A percentile compares a stretch with the other conserved stretches of the same genome.
Evolutionary conservation across 257 asterid genomes (phyloP).

Genomic region (Galeopsis tetrahit): DNA sequence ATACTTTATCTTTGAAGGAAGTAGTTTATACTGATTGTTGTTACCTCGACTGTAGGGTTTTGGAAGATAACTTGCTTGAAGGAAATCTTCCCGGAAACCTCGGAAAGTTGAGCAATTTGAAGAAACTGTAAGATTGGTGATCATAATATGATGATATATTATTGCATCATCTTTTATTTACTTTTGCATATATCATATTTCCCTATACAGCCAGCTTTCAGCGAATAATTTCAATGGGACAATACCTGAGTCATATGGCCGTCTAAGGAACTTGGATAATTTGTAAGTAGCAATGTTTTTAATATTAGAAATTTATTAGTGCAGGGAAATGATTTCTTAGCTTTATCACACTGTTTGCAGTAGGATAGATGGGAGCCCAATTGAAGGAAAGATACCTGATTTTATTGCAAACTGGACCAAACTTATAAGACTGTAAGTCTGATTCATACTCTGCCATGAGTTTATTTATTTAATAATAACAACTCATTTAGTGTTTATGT

Average conservation of each 20-base stretch:
- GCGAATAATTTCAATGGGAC: slow-evolving; percentile 80
- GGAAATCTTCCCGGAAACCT: slow-evolving; percentile 76
- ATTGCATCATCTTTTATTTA: background rate
- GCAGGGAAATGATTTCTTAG: slow-evolving; percentile 10
- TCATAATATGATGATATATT: slow-evolving; percentile 13
- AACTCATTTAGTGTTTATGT: background rate
- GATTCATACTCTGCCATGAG: background rate
- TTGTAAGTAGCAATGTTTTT: slow-evolving; percentile 63
- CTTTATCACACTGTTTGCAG: slow-evolving; percentile 56
- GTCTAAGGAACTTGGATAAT: slow-evolving; percentile 71
- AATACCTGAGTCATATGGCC: slow-evolving; percentile 61
- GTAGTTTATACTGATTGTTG: slow-evolving; percentile 31
- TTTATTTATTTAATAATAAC: background rate
- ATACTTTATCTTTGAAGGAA: slow-evolving; percentile 23
- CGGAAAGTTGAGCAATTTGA: slow-evolving; percentile 68
- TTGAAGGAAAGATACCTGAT: slow-evolving; percentile 77
- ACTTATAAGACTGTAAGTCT: slow-evolving; percentile 62
- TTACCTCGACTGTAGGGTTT: slow-evolving; percentile 46
- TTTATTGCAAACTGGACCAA: slow-evolving; percentile 81
- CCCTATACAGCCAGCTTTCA: slow-evolving; percentile 68
- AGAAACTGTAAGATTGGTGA: slow-evolving; percentile 63
- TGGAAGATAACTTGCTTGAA: slow-evolving; percentile 83
- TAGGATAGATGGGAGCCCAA: slow-evolving; percentile 72
- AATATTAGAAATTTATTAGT: background rate
- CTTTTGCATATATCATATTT: background rate